Conservation (phyloP, 1,139 yeast genomes). For the Yamadazyma triangularis region DNA sequence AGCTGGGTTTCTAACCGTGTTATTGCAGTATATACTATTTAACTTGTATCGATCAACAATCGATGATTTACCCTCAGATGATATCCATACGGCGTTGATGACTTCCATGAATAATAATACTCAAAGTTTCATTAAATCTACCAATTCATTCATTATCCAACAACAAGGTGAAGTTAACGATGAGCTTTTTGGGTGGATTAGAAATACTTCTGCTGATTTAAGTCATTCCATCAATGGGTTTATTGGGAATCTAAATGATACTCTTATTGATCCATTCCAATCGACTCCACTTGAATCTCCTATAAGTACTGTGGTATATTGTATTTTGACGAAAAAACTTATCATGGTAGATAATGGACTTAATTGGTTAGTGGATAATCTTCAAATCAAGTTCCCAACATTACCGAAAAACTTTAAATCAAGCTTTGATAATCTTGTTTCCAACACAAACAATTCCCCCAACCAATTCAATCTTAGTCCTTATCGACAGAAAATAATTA, state of each 20-base stretch:
- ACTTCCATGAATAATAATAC: conserved; percentile 3
- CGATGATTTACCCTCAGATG: conserved; percentile 4
- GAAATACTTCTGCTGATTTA: conserved; percentile 40
- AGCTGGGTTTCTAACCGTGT: conserved; percentile 44
- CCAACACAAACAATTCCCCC: conserved; percentile 50
- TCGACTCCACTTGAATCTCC: conserved; percentile 65
- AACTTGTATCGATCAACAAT: conserved; percentile 11
- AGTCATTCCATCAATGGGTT: conserved; percentile 49
- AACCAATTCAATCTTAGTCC: conserved; percentile 26
- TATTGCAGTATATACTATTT: conserved; percentile 44
- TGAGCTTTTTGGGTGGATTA: conserved; percentile 64
- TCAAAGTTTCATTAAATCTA: conserved; percentile 7
- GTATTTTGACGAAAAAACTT: conserved; percentile 74
- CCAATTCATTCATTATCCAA: conserved; percentile 19
- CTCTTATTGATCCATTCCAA: conserved; percentile 47
- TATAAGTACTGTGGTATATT: conserved; percentile 62
- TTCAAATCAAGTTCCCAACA: conserved; percentile 56
- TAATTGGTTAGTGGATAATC: conserved; percentile 69
- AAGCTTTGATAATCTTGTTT: conserved; percentile 15
- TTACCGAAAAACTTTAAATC: conserved; percentile 6
- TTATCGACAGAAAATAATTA: conserved; percentile 13
- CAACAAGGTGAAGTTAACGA: conserved; percentile 49
- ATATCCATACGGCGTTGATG: conserved; percentile 3
- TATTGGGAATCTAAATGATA: conserved; percentile 21
- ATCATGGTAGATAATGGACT: conserved; percentile 63